Evolutionary conservation across 2,329 filamentous ascomycete genomes (phyloP).

Genomic region (Trichoderma brevicompactum): DNA sequence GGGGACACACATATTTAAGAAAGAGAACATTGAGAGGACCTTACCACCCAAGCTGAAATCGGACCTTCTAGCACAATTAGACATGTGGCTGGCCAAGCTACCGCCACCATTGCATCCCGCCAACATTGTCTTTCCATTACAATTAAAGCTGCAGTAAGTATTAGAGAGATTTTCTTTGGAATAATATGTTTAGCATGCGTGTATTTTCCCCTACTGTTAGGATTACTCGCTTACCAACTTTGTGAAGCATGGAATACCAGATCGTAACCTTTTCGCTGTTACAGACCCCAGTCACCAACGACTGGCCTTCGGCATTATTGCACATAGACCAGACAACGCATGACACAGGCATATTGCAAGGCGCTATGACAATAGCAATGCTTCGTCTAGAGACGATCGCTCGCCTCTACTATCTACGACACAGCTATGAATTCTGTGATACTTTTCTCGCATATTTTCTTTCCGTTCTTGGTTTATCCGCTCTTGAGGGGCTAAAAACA

Average conservation of each 20-base stretch:
- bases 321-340: neutral
- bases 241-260: neutral
- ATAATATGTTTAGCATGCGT: neutral
- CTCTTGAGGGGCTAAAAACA: neutral
- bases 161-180: neutral
- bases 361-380: constrained; percentile 31
- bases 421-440: constrained; percentile 35
- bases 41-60: constrained; percentile 23
- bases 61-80: constrained; percentile 35
- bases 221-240: neutral
- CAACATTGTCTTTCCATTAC: constrained; percentile 37
- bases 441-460: constrained; percentile 5
- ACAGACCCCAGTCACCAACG: neutral
- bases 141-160: constrained; percentile 42
- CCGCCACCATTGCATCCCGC: constrained; percentile 24
- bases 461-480: neutral
- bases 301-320: neutral
- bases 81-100: constrained; percentile 33
- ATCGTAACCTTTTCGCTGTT: neutral
- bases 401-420: constrained; percentile 43
- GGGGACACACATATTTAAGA: constrained; percentile 4
- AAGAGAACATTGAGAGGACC: constrained; percentile 25
- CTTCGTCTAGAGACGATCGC: constrained; percentile 40
- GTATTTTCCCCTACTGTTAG: neutral
- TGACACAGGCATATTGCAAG: neutral